Percentiles rank a stretch among this genome's conserved stretches.
These are phyloP conservation scores for Eucalyptus curtisii DNA, from an alignment of 345 rosid genomes.

Conservation along the genomic window DNA sequence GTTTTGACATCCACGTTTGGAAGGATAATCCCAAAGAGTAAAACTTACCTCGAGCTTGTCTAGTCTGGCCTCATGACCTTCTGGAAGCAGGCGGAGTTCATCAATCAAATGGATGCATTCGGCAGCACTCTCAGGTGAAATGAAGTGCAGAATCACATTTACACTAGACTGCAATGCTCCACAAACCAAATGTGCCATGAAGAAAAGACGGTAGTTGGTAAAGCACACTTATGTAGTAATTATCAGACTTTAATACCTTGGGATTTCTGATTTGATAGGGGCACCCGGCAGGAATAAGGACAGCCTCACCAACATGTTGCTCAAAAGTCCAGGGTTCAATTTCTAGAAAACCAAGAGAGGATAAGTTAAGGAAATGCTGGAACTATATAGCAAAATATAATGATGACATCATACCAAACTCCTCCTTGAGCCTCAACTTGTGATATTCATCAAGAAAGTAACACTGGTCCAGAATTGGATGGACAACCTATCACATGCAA, in stretches of 20 bases:
- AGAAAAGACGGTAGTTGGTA: neutral
- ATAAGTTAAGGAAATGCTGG: neutral
- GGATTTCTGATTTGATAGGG: constrained; percentile 82
- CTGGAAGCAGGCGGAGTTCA: constrained; percentile 72
- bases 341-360: constrained; percentile 22
- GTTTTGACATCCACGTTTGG: neutral
- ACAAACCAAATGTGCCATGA: neutral
- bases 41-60: constrained; percentile 57
- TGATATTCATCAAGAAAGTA: constrained; percentile 71
- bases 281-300: constrained; percentile 86
- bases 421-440: constrained; percentile 78
- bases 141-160: constrained; percentile 71
- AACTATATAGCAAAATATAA: neutral
- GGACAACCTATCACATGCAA: constrained; percentile 40
- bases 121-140: constrained; percentile 71
- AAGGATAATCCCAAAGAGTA: neutral
- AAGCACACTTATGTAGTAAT: neutral
- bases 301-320: constrained; percentile 95
- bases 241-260: constrained; percentile 31
- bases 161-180: constrained; percentile 66
- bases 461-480: constrained; percentile 77
- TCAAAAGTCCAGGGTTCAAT: constrained; percentile 93
- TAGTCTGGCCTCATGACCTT: constrained; percentile 46
- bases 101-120: constrained; percentile 51
- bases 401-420: constrained; percentile 41